These are phyloP conservation scores for Gardenia jasminoides DNA, from an alignment of 257 asterid species.

Conservation along the genomic window DNA sequence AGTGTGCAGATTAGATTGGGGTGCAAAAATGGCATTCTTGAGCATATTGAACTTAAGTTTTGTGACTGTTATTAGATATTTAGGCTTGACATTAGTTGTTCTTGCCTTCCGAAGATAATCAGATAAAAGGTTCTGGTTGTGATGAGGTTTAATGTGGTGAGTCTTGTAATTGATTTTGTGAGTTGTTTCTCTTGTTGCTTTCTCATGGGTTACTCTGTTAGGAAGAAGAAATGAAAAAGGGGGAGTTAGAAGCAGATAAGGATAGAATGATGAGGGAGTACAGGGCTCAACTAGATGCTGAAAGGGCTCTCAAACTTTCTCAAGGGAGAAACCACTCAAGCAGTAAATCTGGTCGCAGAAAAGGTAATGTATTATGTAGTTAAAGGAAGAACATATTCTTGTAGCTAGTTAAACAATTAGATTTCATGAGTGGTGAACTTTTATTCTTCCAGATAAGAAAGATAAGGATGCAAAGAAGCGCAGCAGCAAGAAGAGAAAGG, in stretches of 20 bases:
- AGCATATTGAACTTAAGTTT: background rate
- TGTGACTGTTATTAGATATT: background rate
- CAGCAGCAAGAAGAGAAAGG: conserved; percentile 90
- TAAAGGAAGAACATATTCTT: background rate
- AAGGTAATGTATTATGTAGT: conserved; percentile 44
- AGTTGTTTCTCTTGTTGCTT: conserved; percentile 15
- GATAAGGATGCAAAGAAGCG: conserved; percentile 77
- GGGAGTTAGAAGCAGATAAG: conserved; percentile 98
- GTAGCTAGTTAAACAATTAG: conserved; percentile 9
- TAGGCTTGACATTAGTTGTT: background rate
- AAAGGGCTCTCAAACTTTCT: conserved; percentile 78
- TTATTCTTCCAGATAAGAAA: conserved; percentile 61
- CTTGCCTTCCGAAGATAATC: background rate
- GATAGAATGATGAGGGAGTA: conserved; percentile 97
- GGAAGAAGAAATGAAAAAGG: conserved; percentile 98
- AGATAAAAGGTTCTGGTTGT: background rate
- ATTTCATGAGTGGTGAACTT: conserved; percentile 13
- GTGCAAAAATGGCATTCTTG: background rate
- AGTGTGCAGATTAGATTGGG: background rate
- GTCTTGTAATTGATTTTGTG: background rate
- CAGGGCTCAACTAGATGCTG: conserved; percentile 98
- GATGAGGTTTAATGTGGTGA: background rate
- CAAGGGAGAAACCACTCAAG: conserved; percentile 86
- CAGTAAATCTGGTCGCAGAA: conserved; percentile 62
- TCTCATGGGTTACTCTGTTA: conserved; percentile 47